Conservation (phyloP, 2,329 filamentous ascomycete species). For the Pseudocercospora crystallina region DNA sequence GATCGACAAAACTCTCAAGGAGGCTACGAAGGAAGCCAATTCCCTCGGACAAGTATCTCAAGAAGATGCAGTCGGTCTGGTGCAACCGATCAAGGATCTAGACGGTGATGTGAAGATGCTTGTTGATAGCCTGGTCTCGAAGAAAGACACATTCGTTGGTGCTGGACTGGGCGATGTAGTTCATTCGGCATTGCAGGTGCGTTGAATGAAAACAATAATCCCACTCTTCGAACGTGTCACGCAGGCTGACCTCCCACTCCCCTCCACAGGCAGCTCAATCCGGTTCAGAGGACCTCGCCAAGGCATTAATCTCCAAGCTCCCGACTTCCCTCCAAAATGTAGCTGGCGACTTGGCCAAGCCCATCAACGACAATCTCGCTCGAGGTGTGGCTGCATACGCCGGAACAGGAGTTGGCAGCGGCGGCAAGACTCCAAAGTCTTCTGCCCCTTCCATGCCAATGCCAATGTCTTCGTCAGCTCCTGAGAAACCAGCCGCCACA, state of each 20-base stretch:
- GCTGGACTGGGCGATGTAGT: conserved; percentile 9
- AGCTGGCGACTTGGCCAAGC: conserved; percentile 10
- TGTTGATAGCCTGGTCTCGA: conserved; percentile 8
- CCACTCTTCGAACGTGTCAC: no score
- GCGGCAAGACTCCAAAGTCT: no score
- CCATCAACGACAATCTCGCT: conserved; percentile 12
- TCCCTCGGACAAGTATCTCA: conserved; percentile 9
- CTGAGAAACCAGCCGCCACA: no score
- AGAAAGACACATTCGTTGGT: conserved; percentile 8
- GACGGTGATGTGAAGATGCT: conserved; percentile 10
- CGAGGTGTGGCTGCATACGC: conserved; percentile 13
- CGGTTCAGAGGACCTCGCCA: conserved; percentile 11
- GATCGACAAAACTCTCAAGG: conserved; percentile 11
- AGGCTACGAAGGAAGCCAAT: conserved; percentile 14
- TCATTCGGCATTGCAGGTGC: conserved; percentile 9
- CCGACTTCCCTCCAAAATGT: conserved; percentile 10
- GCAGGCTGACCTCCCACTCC: no score
- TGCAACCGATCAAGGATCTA: conserved; percentile 11
- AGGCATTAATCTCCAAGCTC: conserved; percentile 12
- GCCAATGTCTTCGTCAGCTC: no score
- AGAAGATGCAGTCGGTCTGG: conserved; percentile 10
- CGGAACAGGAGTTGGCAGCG: neutral
- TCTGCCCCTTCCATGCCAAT: no score
- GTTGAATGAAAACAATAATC: neutral
- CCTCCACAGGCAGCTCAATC: neutral